phyloP scores from a whole-genome alignment of 371 early-diverging fungal species.

The Basidiobolus meristosporus region DNA sequence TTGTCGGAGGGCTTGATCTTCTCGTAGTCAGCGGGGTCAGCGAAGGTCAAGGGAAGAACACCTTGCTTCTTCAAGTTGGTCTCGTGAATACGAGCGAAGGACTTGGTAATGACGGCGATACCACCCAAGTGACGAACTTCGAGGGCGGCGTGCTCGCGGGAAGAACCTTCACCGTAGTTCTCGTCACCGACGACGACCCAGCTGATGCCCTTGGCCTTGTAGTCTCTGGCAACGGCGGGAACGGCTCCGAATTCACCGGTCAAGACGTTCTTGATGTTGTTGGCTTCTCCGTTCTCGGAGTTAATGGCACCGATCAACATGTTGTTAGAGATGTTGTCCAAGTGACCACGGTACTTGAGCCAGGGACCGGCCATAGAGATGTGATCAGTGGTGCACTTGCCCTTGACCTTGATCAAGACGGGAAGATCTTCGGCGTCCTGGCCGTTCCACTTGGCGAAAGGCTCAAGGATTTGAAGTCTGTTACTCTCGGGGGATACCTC shows the following conservation, averaged over 20 bases:
- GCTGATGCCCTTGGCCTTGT: slow-evolving; percentile 46
- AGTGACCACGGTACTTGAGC: too few species aligned
- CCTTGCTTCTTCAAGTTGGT: slow-evolving; percentile 98
- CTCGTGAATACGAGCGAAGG: slow-evolving; percentile 96
- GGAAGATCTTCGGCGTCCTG: slow-evolving; percentile 56
- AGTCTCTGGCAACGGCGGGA: slow-evolving; percentile 75
- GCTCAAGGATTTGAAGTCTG: slow-evolving; percentile 77
- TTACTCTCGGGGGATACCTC: slow-evolving; percentile 53
- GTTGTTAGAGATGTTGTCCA: too few species aligned
- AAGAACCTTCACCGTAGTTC: slow-evolving; percentile 96
- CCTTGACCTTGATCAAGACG: too few species aligned
- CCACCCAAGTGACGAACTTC: slow-evolving; percentile 78
- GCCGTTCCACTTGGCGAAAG: slow-evolving; percentile 82
- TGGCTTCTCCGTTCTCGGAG: slow-evolving; percentile 67
- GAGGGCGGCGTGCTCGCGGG: slow-evolving; percentile 90
- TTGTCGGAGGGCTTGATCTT: slow-evolving; percentile 50
- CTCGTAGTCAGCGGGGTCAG: slow-evolving; percentile 75
- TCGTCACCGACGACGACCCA: slow-evolving; percentile 91
- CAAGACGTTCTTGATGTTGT: slow-evolving; percentile 46
- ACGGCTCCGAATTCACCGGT: slow-evolving; percentile 57
- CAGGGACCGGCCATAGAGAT: too few species aligned
- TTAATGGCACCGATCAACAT: too few species aligned
- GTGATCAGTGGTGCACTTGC: too few species aligned
- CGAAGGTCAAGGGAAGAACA: slow-evolving; percentile 86
- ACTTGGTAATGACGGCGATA: slow-evolving; percentile 70